Evolutionary conservation across 2,329 filamentous ascomycete genomes (phyloP).

Genomic region (Sphaceloma murrayae): DNA sequence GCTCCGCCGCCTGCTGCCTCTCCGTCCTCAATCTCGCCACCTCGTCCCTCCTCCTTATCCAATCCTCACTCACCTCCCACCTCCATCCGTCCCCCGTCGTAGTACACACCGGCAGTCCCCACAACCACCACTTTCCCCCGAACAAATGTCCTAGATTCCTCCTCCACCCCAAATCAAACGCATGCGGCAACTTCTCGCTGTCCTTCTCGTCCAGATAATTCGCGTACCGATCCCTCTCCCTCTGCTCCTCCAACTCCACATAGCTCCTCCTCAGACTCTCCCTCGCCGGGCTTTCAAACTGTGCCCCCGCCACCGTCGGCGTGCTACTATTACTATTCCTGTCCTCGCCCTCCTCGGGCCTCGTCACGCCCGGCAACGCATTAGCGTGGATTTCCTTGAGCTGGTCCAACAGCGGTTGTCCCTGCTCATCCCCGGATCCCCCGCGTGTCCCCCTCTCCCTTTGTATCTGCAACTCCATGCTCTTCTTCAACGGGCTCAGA

Average conservation of each 20-base stretch:
- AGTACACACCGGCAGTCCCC: conserved; percentile 72
- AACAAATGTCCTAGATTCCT: conserved; percentile 75
- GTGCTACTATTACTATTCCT: conserved; percentile 18
- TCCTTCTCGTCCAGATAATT: conserved; percentile 85
- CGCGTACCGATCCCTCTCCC: conserved; percentile 60
- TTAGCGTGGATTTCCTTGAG: conserved; percentile 75
- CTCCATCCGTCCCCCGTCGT: conserved; percentile 87
- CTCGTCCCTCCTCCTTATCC: conserved; percentile 59
- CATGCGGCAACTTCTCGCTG: conserved; percentile 77
- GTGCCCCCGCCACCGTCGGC: conserved; percentile 22
- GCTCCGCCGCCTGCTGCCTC: conserved; percentile 31
- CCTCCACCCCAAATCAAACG: conserved; percentile 80
- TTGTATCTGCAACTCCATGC: conserved; percentile 54
- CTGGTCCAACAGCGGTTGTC: conserved; percentile 51
- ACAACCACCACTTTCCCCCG: conserved; percentile 61
- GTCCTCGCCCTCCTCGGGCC: conserved; percentile 71
- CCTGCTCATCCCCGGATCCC: conserved; percentile 19
- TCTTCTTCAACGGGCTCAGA: conserved; percentile 65
- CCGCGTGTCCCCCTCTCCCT: conserved; percentile 21
- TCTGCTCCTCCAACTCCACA: conserved; percentile 51
- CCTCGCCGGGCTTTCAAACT: conserved; percentile 35
- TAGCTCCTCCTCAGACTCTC: conserved; percentile 37
- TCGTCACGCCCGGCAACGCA: conserved; percentile 66
- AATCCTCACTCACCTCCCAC: conserved; percentile 78
- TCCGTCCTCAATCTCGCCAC: conserved; percentile 39